Conservation (phyloP, 495 filamentous ascomycete species). For the Glonium stellatum region DNA sequence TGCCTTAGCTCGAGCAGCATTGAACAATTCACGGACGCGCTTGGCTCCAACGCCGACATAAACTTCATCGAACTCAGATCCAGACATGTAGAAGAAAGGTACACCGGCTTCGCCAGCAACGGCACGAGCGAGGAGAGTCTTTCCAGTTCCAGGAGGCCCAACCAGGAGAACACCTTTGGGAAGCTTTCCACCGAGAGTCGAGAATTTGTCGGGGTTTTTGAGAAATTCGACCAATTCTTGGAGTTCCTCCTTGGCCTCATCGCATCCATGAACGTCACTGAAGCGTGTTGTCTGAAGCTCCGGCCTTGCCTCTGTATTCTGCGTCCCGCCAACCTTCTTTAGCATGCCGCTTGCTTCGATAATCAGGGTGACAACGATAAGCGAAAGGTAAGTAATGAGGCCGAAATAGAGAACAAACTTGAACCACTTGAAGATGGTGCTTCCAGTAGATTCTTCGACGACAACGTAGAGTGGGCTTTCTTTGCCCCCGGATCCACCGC, state of each 20-base stretch:
- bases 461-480: constrained; percentile 84
- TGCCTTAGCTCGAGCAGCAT: constrained; percentile 74
- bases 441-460: constrained; percentile 81
- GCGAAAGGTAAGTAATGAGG: constrained; percentile 63
- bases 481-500: constrained; percentile 60
- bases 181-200: constrained; percentile 84
- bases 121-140: constrained; percentile 92
- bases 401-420: constrained; percentile 75
- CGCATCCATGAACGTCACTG: constrained; percentile 91
- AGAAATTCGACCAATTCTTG: constrained; percentile 96
- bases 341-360: constrained; percentile 71
- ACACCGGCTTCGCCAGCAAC: constrained; percentile 96
- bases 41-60: constrained; percentile 98
- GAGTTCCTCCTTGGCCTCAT: constrained; percentile 96
- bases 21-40: constrained; percentile 94
- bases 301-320: constrained; percentile 75
- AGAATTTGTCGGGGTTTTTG: constrained; percentile 85
- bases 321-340: constrained; percentile 64
- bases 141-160: constrained; percentile 94
- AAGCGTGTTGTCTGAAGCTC: constrained; percentile 88
- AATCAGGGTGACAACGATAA: constrained; percentile 68
- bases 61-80: constrained; percentile 95
- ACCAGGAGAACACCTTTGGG: constrained; percentile 95
- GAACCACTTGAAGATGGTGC: constrained; percentile 78
- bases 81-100: constrained; percentile 99